Conservation (phyloP, 2,329 filamentous ascomycete genomes). For the Fusarium pininemorale region DNA sequence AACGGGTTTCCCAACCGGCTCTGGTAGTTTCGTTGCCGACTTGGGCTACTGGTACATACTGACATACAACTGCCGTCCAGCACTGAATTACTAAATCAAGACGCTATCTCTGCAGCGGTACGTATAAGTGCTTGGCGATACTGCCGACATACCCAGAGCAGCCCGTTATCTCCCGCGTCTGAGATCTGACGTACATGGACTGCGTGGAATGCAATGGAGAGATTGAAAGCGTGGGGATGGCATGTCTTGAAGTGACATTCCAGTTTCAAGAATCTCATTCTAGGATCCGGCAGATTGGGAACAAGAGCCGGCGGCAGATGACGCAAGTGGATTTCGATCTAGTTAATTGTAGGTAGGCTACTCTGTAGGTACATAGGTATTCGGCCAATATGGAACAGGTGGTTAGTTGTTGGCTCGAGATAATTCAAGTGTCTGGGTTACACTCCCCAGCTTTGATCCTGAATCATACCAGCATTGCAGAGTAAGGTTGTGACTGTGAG, state of each 20-base stretch:
- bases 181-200: not conserved
- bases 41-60: not conserved
- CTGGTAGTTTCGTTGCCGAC: not conserved
- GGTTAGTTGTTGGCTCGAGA: not conserved
- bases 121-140: not conserved
- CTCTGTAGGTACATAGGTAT: not conserved
- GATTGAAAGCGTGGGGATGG: conserved; percentile 23
- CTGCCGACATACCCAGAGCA: conserved; percentile 12
- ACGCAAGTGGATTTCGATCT: not conserved
- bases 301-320: conserved; percentile 1
- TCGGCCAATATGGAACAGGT: not conserved
- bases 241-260: conserved; percentile 15
- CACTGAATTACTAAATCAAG: not conserved
- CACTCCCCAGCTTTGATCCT: not conserved
- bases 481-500: not conserved
- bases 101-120: not conserved
- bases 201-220: not conserved
- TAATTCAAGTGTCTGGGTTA: not conserved
- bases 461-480: not conserved
- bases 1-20: not conserved
- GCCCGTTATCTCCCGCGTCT: conserved; percentile 13
- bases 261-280: conserved; percentile 8
- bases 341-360: not conserved
- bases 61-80: not conserved
- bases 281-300: conserved; percentile 7